Evolutionary conservation across 768 basidiomycete genomes (phyloP).

Genomic region (Kwoniella shandongensis): DNA sequence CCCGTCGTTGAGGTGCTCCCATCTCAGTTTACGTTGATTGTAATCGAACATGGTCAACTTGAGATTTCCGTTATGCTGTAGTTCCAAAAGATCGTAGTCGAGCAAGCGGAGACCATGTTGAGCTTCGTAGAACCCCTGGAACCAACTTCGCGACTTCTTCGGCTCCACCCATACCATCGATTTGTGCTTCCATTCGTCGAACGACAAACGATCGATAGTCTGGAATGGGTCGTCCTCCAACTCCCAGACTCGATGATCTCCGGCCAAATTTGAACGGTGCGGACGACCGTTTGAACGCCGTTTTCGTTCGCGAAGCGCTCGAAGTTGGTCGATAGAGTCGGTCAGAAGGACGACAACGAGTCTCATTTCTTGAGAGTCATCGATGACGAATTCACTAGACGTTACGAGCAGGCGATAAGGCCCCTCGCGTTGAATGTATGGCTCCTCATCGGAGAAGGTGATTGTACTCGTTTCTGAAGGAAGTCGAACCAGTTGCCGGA

Average conservation of each 20-base stretch:
- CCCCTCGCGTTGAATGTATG: slow-evolving; percentile 1
- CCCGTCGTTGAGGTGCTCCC: neutral
- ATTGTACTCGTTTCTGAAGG: slow-evolving; percentile 1
- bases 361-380: neutral
- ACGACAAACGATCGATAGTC: neutral
- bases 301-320: neutral
- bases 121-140: slow-evolving; percentile 13
- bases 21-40: slow-evolving; percentile 6
- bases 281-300: too few species aligned
- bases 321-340: neutral
- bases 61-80: neutral
- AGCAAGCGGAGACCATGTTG: slow-evolving; percentile 6
- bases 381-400: slow-evolving; percentile 6
- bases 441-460: neutral
- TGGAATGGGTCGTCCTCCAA: slow-evolving; percentile 6
- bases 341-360: slow-evolving; percentile 4
- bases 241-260: too few species aligned
- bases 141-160: neutral
- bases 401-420: slow-evolving; percentile 4
- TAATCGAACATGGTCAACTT: slow-evolving; percentile 5
- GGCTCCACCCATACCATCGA: slow-evolving; percentile 7
- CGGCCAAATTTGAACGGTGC: too few species aligned
- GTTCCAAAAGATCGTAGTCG: neutral
- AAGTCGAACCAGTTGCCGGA: neutral
- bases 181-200: neutral